A percentile compares a stretch with the other conserved stretches of the same genome.
Conservation (phyloP, 2,329 filamentous ascomycete genomes). For the Trichoderma pleuroti region DNA sequence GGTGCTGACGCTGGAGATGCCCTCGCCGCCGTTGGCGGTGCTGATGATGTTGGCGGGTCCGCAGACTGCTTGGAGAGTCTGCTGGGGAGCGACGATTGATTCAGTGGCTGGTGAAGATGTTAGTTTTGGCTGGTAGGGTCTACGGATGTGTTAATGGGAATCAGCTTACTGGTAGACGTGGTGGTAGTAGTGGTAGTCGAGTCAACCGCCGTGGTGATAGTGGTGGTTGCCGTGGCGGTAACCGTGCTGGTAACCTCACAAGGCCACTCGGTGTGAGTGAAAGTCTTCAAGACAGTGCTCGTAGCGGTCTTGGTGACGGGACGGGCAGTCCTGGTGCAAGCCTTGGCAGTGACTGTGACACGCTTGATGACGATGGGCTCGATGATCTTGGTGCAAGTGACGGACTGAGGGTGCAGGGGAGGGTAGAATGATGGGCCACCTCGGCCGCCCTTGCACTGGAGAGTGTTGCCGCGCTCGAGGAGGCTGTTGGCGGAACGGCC, state of each 20-base stretch:
- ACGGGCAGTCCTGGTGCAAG: slow-evolving; percentile 2
- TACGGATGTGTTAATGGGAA: background rate
- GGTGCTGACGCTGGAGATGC: background rate
- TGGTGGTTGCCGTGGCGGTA: background rate
- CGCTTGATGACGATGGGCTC: slow-evolving; percentile 8
- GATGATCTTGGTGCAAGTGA: slow-evolving; percentile 6
- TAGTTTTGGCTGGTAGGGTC: background rate
- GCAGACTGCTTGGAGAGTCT: slow-evolving; percentile 8
- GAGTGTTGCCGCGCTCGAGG: background rate
- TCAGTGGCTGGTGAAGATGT: background rate
- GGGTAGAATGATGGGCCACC: slow-evolving; percentile 1
- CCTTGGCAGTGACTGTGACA: slow-evolving; percentile 1
- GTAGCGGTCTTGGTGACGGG: slow-evolving; percentile 1
- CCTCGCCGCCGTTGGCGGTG: background rate
- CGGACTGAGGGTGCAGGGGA: slow-evolving; percentile 10
- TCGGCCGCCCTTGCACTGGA: background rate
- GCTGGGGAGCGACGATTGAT: background rate
- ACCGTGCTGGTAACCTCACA: slow-evolving; percentile 11
- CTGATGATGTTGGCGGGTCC: slow-evolving; percentile 1
- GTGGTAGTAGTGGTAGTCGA: background rate
- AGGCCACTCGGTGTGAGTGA: slow-evolving; percentile 4
- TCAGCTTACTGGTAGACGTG: background rate
- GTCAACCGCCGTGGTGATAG: background rate
- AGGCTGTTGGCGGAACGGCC: slow-evolving; percentile 9
- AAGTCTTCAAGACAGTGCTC: background rate